phyloP scores from a whole-genome alignment of 768 basidiomycete species.

The Coprinellus aureogranulatus region DNA sequence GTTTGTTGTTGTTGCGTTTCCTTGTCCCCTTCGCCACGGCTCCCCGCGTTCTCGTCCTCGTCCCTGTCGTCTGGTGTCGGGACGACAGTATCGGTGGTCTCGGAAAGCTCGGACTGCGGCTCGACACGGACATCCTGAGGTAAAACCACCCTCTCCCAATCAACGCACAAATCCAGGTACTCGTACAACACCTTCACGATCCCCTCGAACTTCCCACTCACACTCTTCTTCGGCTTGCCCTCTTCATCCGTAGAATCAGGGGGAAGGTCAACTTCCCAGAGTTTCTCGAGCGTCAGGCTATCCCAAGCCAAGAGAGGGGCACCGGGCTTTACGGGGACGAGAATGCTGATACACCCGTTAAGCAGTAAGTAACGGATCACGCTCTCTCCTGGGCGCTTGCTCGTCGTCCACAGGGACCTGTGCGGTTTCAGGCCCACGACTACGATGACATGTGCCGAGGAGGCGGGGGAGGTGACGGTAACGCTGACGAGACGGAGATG shows the following conservation, averaged over 20 bases:
- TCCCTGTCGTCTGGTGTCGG: neutral
- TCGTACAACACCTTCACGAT: slow-evolving; percentile 56
- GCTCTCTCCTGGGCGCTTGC: slow-evolving; percentile 58
- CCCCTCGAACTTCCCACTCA: slow-evolving; percentile 43
- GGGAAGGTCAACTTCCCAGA: slow-evolving; percentile 53
- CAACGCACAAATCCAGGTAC: slow-evolving; percentile 59
- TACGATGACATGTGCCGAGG: slow-evolving; percentile 51
- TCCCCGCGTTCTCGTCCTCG: neutral
- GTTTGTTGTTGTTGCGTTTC: neutral
- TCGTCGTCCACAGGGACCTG: slow-evolving; percentile 56
- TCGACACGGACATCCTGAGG: slow-evolving; percentile 13
- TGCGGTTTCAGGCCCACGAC: slow-evolving; percentile 63
- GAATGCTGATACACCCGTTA: slow-evolving; percentile 59
- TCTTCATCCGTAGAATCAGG: slow-evolving; percentile 23
- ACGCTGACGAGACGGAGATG: no score
- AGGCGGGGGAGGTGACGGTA: slow-evolving; percentile 41
- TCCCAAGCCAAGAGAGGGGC: slow-evolving; percentile 68
- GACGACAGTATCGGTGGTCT: neutral
- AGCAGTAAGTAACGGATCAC: slow-evolving; percentile 61
- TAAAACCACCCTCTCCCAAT: slow-evolving; percentile 54
- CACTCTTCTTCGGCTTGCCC: slow-evolving; percentile 20
- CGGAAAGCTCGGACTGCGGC: neutral
- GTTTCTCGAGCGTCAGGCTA: slow-evolving; percentile 51
- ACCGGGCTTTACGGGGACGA: slow-evolving; percentile 57
- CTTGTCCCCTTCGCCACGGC: slow-evolving; percentile 6